phyloP scores from a whole-genome alignment of 257 asterid species.

The Ehretia macrophylla region DNA sequence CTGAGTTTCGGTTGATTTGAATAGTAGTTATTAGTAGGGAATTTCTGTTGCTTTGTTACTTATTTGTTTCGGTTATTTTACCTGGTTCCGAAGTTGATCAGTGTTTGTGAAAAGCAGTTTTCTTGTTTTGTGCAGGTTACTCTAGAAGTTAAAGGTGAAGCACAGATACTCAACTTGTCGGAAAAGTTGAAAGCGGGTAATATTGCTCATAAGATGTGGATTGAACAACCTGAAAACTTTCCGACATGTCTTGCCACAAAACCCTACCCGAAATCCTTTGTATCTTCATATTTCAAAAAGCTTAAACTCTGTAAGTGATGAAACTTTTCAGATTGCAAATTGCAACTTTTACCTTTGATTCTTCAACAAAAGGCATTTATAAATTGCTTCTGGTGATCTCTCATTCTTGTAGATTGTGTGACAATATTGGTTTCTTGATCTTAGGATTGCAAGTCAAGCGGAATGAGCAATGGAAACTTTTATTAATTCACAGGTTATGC shows the following conservation, averaged over 20 bases:
- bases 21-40: not conserved
- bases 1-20: too few species aligned
- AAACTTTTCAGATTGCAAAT: not conserved
- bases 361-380: not conserved
- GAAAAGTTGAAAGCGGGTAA: conserved; percentile 66
- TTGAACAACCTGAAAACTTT: conserved; percentile 87
- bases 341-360: not conserved
- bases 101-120: not conserved
- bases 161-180: conserved; percentile 64
- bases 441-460: too few species aligned
- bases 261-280: conserved; percentile 80
- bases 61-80: too few species aligned
- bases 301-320: conserved; percentile 88
- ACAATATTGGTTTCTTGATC: too few species aligned
- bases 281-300: conserved; percentile 74
- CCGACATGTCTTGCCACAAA: conserved; percentile 91
- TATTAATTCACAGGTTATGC: too few species aligned
- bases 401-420: not conserved
- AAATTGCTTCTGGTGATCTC: not conserved
- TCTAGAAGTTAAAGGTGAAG: conserved; percentile 87
- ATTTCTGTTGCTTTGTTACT: not conserved
- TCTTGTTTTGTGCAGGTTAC: conserved; percentile 47
- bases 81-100: not conserved
- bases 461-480: too few species aligned
- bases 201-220: conserved; percentile 84